These are phyloP conservation scores for Lentinula boryana DNA, from an alignment of 768 basidiomycete genomes.

Conservation along the genomic window DNA sequence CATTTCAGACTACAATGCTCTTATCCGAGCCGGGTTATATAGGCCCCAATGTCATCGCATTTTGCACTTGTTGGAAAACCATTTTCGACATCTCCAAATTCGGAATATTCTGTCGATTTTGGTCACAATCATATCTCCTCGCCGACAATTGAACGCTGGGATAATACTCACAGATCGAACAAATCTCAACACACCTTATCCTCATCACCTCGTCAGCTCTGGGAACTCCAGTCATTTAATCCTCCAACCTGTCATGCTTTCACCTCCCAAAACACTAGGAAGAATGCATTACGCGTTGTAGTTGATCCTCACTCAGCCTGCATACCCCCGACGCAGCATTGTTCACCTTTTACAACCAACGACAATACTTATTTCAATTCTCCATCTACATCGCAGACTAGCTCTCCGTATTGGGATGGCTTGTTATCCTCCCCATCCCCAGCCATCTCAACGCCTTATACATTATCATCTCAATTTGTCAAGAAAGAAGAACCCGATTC, in stretches of 20 bases:
- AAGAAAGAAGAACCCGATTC: conserved; percentile 28
- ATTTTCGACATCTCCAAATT: neutral
- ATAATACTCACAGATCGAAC: neutral
- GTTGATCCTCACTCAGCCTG: neutral
- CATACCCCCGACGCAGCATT: neutral
- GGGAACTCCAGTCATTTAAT: neutral
- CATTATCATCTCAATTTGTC: conserved; percentile 5
- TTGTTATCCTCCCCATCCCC: neutral
- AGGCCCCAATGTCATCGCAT: neutral
- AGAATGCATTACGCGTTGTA: neutral
- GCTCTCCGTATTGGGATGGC: neutral
- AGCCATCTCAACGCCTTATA: neutral
- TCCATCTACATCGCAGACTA: neutral
- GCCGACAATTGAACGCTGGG: neutral
- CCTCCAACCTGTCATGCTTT: neutral
- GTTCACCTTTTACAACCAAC: neutral
- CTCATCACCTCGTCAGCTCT: neutral
- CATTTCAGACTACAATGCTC: neutral
- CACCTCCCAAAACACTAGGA: neutral
- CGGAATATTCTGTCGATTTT: neutral
- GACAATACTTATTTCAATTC: neutral
- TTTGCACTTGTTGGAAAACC: neutral
- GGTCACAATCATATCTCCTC: neutral
- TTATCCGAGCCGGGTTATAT: neutral
- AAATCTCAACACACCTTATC: neutral